These are phyloP conservation scores for Hyaloscypha variabilis DNA, from an alignment of 495 filamentous ascomycete genomes.

Conservation along the genomic window DNA sequence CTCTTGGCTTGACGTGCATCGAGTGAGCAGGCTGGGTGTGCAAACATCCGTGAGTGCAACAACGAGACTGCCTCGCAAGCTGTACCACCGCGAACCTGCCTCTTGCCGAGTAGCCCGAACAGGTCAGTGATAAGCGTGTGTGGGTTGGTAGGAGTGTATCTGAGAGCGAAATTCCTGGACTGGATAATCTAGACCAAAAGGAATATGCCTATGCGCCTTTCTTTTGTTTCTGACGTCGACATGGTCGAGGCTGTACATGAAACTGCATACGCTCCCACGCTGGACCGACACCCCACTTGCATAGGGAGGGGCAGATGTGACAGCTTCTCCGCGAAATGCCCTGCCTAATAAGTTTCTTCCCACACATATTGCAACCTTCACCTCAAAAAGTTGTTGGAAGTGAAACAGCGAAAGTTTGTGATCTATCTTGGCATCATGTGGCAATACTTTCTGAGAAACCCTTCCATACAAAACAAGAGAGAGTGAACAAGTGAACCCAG, in stretches of 20 bases:
- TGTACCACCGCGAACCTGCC: not conserved
- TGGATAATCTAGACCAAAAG: not conserved
- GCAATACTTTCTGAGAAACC: not conserved
- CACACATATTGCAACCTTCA: not conserved
- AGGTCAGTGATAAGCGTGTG: constrained; percentile 2
- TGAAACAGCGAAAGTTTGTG: not conserved
- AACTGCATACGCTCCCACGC: constrained; percentile 16
- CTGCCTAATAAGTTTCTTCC: not conserved
- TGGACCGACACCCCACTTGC: constrained; percentile 17
- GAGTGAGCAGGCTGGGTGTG: constrained; percentile 17
- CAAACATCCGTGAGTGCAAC: not conserved
- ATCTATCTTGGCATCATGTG: not conserved
- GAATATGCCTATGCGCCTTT: constrained; percentile 15
- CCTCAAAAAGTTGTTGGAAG: not conserved
- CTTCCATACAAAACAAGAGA: not conserved
- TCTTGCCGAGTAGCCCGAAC: constrained; percentile 7
- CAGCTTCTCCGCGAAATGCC: constrained; percentile 11
- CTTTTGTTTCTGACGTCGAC: constrained; percentile 18
- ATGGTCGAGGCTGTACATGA: constrained; percentile 15
- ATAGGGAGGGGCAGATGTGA: constrained; percentile 22
- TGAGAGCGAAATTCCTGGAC: not conserved
- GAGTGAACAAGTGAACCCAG: not conserved
- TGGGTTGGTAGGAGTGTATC: not conserved
- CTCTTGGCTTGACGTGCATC: constrained; percentile 15
- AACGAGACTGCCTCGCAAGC: not conserved